phyloP scores from a whole-genome alignment of 1,284 basidiomycete genomes.

The Melampsora americana region DNA sequence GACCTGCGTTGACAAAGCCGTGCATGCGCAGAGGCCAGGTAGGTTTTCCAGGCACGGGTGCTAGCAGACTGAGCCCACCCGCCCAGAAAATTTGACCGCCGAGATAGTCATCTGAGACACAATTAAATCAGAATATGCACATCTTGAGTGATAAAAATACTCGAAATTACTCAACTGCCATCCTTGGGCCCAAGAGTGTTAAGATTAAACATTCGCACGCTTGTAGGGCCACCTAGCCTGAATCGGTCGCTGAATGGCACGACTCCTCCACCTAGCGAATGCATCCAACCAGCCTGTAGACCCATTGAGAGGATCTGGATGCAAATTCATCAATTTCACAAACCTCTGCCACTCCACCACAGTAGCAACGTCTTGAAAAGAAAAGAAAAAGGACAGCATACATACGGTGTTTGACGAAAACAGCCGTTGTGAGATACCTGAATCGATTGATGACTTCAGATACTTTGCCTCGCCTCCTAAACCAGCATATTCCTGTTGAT shows the following conservation, averaged over 20 bases:
- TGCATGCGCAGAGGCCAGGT: conserved; percentile 89
- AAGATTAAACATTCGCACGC: conserved; percentile 76
- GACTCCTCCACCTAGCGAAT: conserved; percentile 57
- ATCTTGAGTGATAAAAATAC: not conserved
- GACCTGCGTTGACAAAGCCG: conserved; percentile 77
- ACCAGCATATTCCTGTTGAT: conserved; percentile 67
- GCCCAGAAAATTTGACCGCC: conserved; percentile 89
- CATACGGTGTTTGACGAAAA: conserved; percentile 55
- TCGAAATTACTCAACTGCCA: conserved; percentile 60
- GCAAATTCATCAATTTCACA: not conserved
- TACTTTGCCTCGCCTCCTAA: conserved; percentile 65
- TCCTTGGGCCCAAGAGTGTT: conserved; percentile 82
- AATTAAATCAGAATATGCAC: not conserved
- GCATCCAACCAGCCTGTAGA: conserved; percentile 64
- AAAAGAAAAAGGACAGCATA: conserved; percentile 51
- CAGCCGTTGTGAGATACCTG: conserved; percentile 65
- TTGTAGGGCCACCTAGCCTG: conserved; percentile 89
- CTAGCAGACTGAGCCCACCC: conserved; percentile 73
- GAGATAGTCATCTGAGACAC: conserved; percentile 63
- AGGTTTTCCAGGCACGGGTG: conserved; percentile 71
- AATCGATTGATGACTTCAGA: conserved; percentile 69
- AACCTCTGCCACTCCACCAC: not conserved
- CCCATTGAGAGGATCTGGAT: conserved; percentile 65
- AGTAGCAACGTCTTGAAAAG: not conserved
- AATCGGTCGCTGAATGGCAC: conserved; percentile 77